Evolutionary conservation across 768 basidiomycete species (phyloP).

Genomic region (Lepiota brunneoincarnata): DNA sequence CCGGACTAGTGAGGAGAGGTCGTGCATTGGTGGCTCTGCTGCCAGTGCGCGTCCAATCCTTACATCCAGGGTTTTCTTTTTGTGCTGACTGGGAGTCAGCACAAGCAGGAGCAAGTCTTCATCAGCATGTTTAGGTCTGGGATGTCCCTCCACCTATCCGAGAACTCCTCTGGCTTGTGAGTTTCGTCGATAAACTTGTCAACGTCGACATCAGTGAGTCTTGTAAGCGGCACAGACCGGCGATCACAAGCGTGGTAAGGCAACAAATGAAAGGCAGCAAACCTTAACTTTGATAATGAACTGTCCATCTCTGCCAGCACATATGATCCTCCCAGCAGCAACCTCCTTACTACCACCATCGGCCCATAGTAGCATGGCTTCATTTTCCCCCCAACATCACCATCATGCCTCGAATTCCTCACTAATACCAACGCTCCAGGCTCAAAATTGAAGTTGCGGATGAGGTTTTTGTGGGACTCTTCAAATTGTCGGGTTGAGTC

Average conservation of each 20-base stretch:
- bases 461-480: constrained; percentile 13
- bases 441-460: constrained; percentile 17
- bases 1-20: too few relatives aligned
- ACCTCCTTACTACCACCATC: constrained; percentile 22
- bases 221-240: not conserved
- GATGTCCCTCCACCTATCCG: too few relatives aligned
- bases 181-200: not conserved
- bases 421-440: constrained; percentile 29
- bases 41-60: too few relatives aligned
- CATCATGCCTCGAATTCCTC: constrained; percentile 25
- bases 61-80: too few relatives aligned
- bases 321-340: constrained; percentile 22
- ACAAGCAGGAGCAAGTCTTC: too few relatives aligned
- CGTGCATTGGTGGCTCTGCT: too few relatives aligned
- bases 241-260: constrained; percentile 16
- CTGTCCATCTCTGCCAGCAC: constrained; percentile 24
- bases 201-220: not conserved
- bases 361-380: constrained; percentile 32
- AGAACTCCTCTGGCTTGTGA: not conserved
- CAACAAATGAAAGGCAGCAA: constrained; percentile 18
- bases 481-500: constrained; percentile 22
- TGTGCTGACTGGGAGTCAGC: too few relatives aligned
- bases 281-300: constrained; percentile 14
- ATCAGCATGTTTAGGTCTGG: too few relatives aligned
- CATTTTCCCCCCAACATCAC: constrained; percentile 23